phyloP scores from a whole-genome alignment of 768 basidiomycete species.

The Hygrophorus pudorinus region DNA sequence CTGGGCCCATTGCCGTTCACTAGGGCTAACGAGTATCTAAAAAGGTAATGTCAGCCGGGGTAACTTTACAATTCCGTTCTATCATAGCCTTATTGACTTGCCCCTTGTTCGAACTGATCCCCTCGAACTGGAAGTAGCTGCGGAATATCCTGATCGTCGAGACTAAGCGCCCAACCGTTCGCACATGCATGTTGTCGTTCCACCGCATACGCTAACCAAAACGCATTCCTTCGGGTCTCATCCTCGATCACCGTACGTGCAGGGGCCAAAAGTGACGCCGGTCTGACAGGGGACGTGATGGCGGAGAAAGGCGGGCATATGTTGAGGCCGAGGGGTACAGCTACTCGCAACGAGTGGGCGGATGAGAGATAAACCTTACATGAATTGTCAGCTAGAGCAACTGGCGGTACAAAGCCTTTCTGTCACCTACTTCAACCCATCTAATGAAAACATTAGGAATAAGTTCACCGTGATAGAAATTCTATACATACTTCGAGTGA shows the following conservation, averaged over 20 bases:
- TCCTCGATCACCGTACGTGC: conserved; percentile 59
- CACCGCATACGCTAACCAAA: conserved; percentile 62
- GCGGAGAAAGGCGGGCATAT: conserved; percentile 57
- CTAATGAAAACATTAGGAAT: conserved; percentile 22
- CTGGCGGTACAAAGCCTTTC: conserved; percentile 2
- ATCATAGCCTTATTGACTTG: conserved; percentile 20
- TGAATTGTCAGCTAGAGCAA: conserved; percentile 5
- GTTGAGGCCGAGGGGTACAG: conserved; percentile 62
- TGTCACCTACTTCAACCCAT: conserved; percentile 56
- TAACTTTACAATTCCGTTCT: neutral
- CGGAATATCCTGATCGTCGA: conserved; percentile 68
- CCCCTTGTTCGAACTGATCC: conserved; percentile 53
- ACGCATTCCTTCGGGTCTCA: conserved; percentile 61
- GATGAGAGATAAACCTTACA: conserved; percentile 50
- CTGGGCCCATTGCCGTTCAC: conserved; percentile 60
- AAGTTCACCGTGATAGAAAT: neutral
- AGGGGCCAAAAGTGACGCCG: conserved; percentile 48
- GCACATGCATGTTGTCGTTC: conserved; percentile 60
- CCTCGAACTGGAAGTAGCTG: conserved; percentile 58
- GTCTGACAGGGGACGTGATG: conserved; percentile 46
- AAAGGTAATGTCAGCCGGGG: conserved; percentile 3
- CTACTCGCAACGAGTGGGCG: conserved; percentile 45
- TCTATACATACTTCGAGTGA: conserved; percentile 46
- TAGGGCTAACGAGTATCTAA: conserved; percentile 37
- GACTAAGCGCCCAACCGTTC: conserved; percentile 60